Evolutionary conservation across 306 rosid species (phyloP), one percentile per base, ranked within the genome.

Genomic region (Chamaecrista fasciculata): DNA sequence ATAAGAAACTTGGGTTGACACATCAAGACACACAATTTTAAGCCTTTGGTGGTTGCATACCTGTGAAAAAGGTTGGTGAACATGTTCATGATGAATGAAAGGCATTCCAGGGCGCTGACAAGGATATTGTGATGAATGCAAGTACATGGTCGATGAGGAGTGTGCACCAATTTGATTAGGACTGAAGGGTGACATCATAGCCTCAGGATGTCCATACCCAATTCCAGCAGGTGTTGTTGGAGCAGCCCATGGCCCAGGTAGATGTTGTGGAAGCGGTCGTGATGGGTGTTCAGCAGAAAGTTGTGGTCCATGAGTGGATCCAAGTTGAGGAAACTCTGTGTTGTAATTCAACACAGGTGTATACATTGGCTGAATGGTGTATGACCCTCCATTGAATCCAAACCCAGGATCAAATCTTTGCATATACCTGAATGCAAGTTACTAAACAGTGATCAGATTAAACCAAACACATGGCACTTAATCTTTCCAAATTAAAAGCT

Each of bases 381-480:
- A 94, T 1, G 97, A 86, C 23, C 97, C 98, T 47, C 92, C 98
- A 81, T 58, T 94, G 83, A 90, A 90, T 65, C 98, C 96, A 78
- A 94, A 94, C 39, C 98, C 97, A 49, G 98, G 97, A 80, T 90
- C 98, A 55, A 90, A 94, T 81, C 97, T 90, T 80, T 94, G 98
- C 95, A 86, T 61, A 72, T 94, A 94, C 92, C 98, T 94, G 84
- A 42, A 71, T 42, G 63, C 34, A 73, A 51, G 63, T 81, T 66
- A 62, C 29, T 43, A 67, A 18, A 31, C 47, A 36, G 57, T 23
- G 29, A 50, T 20, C 48, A 49, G 63, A 18, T 48, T 16, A 51
- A 34, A 65, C 14, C 33, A 75, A 34, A 23, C 34, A 63, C 15
- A 63, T 6, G 9, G 16, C 40, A 63, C 4, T 15, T 21, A 37